Evolutionary conservation across 345 rosid species (phyloP).

Genomic region (Excoecaria cochinchinensis): DNA sequence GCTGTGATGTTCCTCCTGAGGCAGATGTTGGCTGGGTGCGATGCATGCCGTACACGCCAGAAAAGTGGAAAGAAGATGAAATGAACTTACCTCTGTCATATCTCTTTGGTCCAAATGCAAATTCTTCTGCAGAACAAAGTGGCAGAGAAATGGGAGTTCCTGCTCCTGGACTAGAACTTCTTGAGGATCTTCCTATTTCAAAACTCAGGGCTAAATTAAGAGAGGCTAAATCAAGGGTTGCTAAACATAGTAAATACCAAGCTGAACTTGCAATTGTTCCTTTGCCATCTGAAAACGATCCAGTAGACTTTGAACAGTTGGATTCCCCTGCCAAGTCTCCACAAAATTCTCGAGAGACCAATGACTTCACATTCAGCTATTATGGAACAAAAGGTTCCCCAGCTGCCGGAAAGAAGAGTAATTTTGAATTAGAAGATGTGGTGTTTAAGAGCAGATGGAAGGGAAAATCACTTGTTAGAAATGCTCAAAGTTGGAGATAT

Average conservation of each 20-base stretch:
- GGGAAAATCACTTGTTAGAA: conserved; percentile 31
- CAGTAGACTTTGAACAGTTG: conserved; percentile 33
- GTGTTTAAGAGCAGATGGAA: conserved; percentile 42
- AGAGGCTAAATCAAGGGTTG: conserved; percentile 11
- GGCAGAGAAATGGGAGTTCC: conserved; percentile 21
- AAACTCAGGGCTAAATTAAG: conserved; percentile 18
- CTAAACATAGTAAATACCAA: conserved; percentile 12
- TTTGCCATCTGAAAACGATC: conserved; percentile 37
- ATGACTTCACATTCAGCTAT: conserved; percentile 26
- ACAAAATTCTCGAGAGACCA: conserved; percentile 28
- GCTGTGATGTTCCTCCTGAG: conserved; percentile 38
- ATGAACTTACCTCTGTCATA: conserved; percentile 53
- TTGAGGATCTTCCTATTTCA: conserved; percentile 18
- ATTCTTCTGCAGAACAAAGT: conserved; percentile 19
- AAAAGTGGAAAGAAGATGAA: conserved; percentile 52
- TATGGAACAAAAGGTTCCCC: conserved; percentile 22
- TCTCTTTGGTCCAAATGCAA: conserved; percentile 29
- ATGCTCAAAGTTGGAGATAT: conserved; percentile 26
- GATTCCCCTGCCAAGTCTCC: conserved; percentile 33
- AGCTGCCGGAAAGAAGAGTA: conserved; percentile 4
- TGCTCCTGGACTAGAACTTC: conserved; percentile 15
- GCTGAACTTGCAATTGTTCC: conserved; percentile 55
- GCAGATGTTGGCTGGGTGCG: conserved; percentile 46
- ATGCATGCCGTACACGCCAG: conserved; percentile 40
- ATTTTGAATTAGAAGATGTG: conserved; percentile 42